These are phyloP conservation scores for Suillus paluster DNA, from an alignment of 768 basidiomycete genomes.

Conservation along the genomic window DNA sequence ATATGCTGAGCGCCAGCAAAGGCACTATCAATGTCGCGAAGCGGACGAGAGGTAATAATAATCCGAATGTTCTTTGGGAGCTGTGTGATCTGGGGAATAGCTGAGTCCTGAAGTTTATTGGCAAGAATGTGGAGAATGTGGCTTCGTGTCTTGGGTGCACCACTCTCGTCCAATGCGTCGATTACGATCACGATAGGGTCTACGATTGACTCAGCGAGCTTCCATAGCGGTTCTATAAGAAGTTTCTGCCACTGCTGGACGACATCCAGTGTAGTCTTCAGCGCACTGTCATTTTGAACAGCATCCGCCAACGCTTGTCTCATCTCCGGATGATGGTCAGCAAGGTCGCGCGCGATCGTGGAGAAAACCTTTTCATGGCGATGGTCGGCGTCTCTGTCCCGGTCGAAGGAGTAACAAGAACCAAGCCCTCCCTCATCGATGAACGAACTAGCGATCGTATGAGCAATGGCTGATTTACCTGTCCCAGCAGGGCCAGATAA, in stretches of 20 bases:
- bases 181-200: conserved; percentile 30
- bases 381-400: conserved; percentile 15
- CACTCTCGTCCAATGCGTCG: conserved; percentile 28
- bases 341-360: conserved; percentile 15
- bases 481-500: conserved; percentile 28
- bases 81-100: not conserved
- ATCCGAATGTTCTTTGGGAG: conserved; percentile 14
- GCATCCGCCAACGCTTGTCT: conserved; percentile 1
- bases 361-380: conserved; percentile 19
- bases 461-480: conserved; percentile 30
- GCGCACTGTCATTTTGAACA: not conserved
- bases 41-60: conserved; percentile 13
- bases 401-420: conserved; percentile 29
- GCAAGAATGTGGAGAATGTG: conserved; percentile 19
- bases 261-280: conserved; percentile 7
- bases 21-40: not conserved
- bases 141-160: conserved; percentile 7
- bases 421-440: conserved; percentile 16
- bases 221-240: conserved; percentile 20
- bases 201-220: conserved; percentile 4
- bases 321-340: conserved; percentile 3
- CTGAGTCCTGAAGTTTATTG: not conserved
- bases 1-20: conserved; percentile 1
- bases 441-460: conserved; percentile 12
- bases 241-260: conserved; percentile 21